Base-by-base conservation (phyloP, 164 flowering plant species). In the Piper longum region DNA sequence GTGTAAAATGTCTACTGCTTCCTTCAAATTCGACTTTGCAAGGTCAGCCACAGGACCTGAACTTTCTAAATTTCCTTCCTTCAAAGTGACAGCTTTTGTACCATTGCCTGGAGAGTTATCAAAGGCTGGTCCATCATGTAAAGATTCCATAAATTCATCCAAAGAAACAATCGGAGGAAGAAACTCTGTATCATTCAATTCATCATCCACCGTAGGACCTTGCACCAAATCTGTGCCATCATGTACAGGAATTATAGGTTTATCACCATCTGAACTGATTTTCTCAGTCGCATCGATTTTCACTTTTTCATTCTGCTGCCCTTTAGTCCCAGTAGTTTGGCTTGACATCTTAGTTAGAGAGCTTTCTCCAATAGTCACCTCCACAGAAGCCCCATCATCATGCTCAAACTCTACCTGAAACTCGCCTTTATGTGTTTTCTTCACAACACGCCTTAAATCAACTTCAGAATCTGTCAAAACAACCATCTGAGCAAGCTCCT, bases 391-490 rank as follows among this genome's bases (percentile, higher is more conserved):
- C 75, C 71, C 70, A 66, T 86, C 88, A 68, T 83, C 85, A 56
- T 74, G 77, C 43, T 90, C 97, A 42, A 84, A 73, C 70, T 89
- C 99, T 4, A 95, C 96, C 71, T 87, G 95, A 69, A 81, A 81
- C 68, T 95, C 99, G 36, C 99, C 99, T 74, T 95, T 95, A 68
- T 95, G 99, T 60, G 96, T 95, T 77, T 95, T 95, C 77, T 67
- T 86, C 66, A 95, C 99, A 79, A 95, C 62, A 57, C 98, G 91
- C 65, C 96, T 84, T n/a, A 87, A 73, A 75, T 95, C 93, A 77
- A 80, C 83, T 13, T 83, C 86, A 18, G 85, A 65, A 65, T 95
- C 98, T 6, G 91, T 96, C 75, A 95, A 77, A 69, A 95, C 98
- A 19, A 85, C 87, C 99, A 91, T 87, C 65, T 87, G 87, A 42